Conservation (phyloP, 78 protist genomes). For the Goniomonas avonlea region DNA sequence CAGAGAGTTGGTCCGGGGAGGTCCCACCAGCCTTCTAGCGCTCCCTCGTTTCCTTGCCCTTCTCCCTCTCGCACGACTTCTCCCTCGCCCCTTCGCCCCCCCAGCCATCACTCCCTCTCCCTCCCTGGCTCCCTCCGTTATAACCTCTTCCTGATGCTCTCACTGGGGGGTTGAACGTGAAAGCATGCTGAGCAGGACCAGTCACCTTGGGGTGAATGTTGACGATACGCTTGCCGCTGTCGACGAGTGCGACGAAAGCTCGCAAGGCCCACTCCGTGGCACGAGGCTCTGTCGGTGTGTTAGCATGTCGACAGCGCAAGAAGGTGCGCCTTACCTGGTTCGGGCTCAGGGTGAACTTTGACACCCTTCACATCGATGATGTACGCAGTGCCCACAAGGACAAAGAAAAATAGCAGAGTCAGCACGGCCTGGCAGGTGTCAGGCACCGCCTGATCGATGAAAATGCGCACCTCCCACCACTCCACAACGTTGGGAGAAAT, state of each 20-base stretch:
- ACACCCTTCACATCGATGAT: neutral
- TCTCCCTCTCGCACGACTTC: no score
- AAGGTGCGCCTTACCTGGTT: no score
- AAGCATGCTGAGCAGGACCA: no score
- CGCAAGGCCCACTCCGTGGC: neutral
- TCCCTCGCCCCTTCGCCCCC: no score
- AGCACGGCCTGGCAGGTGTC: neutral
- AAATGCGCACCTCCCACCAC: constrained; percentile 8
- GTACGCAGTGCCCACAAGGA: constrained; percentile 9
- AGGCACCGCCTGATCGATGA: no score
- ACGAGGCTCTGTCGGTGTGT: neutral
- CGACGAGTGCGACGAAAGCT: no score
- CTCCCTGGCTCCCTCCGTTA: neutral
- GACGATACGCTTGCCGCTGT: no score
- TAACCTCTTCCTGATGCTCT: neutral
- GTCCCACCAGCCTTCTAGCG: neutral
- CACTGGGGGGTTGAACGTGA: no score
- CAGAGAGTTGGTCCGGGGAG: neutral
- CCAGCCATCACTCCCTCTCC: neutral
- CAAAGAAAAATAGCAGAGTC: constrained; percentile 13
- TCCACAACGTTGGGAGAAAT: neutral
- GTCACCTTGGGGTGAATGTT: no score
- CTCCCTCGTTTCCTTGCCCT: no score
- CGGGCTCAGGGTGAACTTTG: neutral
- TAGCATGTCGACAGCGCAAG: no score